phyloP scores from a whole-genome alignment of 1,284 basidiomycete species.

The Apiotrichum laibachii region DNA sequence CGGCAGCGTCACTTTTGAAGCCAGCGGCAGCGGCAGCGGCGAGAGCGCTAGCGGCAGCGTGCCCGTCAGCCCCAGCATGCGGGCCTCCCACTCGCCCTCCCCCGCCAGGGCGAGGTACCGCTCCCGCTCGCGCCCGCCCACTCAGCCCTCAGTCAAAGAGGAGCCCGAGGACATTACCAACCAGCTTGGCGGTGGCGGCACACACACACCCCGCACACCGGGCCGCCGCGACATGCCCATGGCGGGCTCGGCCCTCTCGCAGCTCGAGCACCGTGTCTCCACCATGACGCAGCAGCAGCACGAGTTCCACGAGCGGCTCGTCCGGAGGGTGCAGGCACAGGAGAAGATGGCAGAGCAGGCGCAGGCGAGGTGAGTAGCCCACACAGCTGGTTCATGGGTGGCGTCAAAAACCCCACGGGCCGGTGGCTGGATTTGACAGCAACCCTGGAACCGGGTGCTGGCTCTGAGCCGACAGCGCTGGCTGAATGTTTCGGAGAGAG shows the following conservation, averaged over 20 bases:
- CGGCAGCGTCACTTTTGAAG: no score
- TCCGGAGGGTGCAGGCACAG: not conserved
- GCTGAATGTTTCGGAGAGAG: not conserved
- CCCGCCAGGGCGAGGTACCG: conserved; percentile 10
- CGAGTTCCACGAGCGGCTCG: conserved; percentile 11
- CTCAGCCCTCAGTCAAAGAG: conserved; percentile 12
- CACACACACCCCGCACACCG: not conserved
- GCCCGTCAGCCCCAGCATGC: no score
- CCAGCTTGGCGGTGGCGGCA: not conserved
- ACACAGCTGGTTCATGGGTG: not conserved
- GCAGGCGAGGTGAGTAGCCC: conserved; percentile 13
- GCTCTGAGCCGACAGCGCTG: not conserved
- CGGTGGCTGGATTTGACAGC: not conserved
- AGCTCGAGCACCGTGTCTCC: conserved; percentile 11
- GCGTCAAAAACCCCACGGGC: not conserved
- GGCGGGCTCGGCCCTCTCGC: not conserved
- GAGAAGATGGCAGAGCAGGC: conserved; percentile 1
- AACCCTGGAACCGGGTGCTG: not conserved
- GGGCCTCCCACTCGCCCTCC: not conserved
- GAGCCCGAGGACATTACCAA: not conserved
- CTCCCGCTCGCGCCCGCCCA: conserved; percentile 17
- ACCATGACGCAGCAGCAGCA: conserved; percentile 14
- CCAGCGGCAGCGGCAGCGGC: not conserved
- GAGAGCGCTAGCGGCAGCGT: not conserved
- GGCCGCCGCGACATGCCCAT: conserved; percentile 2